Base-by-base conservation (phyloP, 371 early-diverging fungal genomes). In the Phascolomyces articulosus region DNA sequence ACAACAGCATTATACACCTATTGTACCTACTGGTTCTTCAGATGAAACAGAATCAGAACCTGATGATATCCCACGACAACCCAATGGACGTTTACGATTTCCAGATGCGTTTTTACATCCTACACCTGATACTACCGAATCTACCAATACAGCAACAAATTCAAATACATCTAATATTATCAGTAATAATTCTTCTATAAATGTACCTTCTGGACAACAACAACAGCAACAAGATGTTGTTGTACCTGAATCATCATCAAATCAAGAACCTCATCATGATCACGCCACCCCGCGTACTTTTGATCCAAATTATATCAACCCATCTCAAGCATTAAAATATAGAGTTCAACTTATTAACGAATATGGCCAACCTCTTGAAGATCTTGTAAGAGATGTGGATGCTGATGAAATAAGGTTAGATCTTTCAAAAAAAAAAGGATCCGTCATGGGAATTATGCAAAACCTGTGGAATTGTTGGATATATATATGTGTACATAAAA, bases 81-180 rank as follows among this genome's bases (percentile, higher is more conserved):
- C 78, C 7, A 76, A 78, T 51, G 79, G 75, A 8, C 66, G 75
- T 49, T 60, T 77, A 34, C 70, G 75, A 40, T 82, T 82, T 51
- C 82, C 82, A 10, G 82, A 82, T 55, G 82, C 82, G 4, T 82
- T 82, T 56, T 64, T 82, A 24, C 69, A 70, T 41, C 79, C 82
- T 29, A 55, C 65, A 28, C 44, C 44, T n/a, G 44, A 18, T 44
- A 44, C 44, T 44, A 44, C 44, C 16, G 4, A 8, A 18, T 13
- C 44, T 44, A 44, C 15, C 16, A 44, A 26, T 55, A 28, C 55
- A 27, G 24, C 55, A 55, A 44, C 66, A 28, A 56, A 55, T 18
- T 55, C 63, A 34, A 34, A 6, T 11, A 2, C 34, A 0, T 47
- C 20, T 26, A 44, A 34, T 34, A 34, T 9, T 34, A 9, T 9